Evolutionary conservation across 129 eudicot genomes (phyloP), one percentile per base, ranked within the genome.

Genomic region (Calendula officinalis): DNA sequence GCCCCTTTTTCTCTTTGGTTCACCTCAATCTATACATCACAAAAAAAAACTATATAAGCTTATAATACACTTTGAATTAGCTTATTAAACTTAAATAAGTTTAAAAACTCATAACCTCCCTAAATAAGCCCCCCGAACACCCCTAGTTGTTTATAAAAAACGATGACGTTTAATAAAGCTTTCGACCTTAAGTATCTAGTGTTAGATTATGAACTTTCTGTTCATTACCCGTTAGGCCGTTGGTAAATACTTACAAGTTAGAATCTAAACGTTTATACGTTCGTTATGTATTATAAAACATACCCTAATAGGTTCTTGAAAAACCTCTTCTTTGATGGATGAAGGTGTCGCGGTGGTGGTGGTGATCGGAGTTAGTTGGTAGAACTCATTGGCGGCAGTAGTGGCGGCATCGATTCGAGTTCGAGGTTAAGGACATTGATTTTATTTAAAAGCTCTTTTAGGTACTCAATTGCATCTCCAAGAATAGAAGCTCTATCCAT

Each of bases 401-500:
- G 70, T n/a, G 83, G 86, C 82, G 75, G 14, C 34, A 83, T 72
- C 0, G 91, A 77, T 70, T 83, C 95, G 5, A 90, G 70, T 58
- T 90, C 95, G 56, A 76, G 78, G 66, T 81, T 81, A 51, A 90
- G 86, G 16, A 81, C 91, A 64, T 70, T 90, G 65, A 86, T 75
- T 81, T 81, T 81, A 64, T 83, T 77, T 71, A 74, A 51, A 32
- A 90, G 89, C 40, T 90, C 91, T 57, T 83, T 86, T 70, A 90
- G 60, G 68, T 90, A 90, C 63, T 74, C 83, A 51, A 90, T 83
- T 8, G 97, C 97, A 70, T 90, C 97, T 40, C 86, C 95, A 17
- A 86, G 86, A 32, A 90, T 90, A 10, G 97, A 86, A 60, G 97
- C 97, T 48, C 97, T 81, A 53, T 90, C 97, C 95, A 90, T 86